Evolutionary conservation across 1,139 yeast species (phyloP), one percentile per base, ranked within the genome.

Genomic region (Suhomyces wounanorum): DNA sequence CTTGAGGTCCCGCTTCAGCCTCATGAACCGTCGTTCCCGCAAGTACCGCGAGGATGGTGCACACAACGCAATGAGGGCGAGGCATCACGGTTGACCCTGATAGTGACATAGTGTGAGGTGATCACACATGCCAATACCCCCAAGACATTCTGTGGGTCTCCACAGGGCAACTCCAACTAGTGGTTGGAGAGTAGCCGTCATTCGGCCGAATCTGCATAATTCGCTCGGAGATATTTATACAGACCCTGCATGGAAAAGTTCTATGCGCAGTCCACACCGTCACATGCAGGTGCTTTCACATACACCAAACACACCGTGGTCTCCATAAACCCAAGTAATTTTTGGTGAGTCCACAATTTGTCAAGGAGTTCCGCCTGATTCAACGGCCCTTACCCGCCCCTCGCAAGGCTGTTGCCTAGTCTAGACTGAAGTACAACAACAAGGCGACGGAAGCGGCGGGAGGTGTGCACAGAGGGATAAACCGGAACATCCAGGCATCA

Each of bases 361-460:
- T 6, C 3, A 16, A 25, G 42, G 42, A 26, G 33, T 40, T 40
- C 42, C 23, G 42, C 21, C 33, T 23, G 14, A 8, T 25, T 17
- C 13, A 13, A 30, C 33, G n/a, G 14, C 14, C 14, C 16, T 38
- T 18, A 17, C 17, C 42, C 21, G 42, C 21, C 42, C 33, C 21
- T 26, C 42, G n/a, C 42, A n/a, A 11, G 33, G 33, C 30, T 25
- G 42, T 40, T 14, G 16, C 35, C 42, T 26, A 26, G 33, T 26
- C 21, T 30, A 18, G 36, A 18, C 10, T 13, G 13, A 31, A 30
- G 11, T 41, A 30, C 13, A 30, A 41, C 44, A 41, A 41, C 37
- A 18, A 28, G 33, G 33, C 42, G 42, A 38, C 44, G 44, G 44
- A 41, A 41, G 37, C 44, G 25, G 44, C 44, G 44, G 44, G 44